Base-by-base conservation (phyloP, 495 filamentous ascomycete species). In the Clohesyomyces aquaticus region DNA sequence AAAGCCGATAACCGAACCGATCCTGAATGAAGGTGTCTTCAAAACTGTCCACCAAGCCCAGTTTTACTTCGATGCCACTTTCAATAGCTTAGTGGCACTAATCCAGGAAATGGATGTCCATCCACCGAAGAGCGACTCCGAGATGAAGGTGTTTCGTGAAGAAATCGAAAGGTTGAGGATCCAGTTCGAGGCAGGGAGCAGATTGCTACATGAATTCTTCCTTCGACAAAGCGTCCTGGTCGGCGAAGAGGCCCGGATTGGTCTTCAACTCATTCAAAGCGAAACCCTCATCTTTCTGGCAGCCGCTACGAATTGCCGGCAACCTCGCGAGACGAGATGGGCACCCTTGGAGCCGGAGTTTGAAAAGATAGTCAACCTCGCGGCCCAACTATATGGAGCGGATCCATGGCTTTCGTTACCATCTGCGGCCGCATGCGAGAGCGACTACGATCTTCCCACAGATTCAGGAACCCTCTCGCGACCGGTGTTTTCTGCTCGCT, bases 401-500 rank as follows among this genome's bases (percentile, higher is more conserved):
- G 38, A 42, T 11, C 19, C 41, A 28, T 35, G 51, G 18, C n/a
- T 50, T 0, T 43, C 51, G 16, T 26, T 57, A 0, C 29, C 57
- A 9, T 12, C 32, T 10, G 45, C 29, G 12, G 58, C 26, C 19
- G 42, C 43, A 1, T 51, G 50, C 4, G 50, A 49, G 9, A 43
- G 50, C 23, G 56, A 61, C 19, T 51, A 56, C 28, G 11, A 50
- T 38, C 41, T 41, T 9, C 25, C 48, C 19, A 27, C 45, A 14
- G 54, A 53, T 22, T 21, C 3, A 55, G 12, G 8, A 11, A 18
- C 26, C 1, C 46, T 32, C 23, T 32, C 46, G 11, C 50, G 56
- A n/a, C 66, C 66, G 0, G 56, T 65, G 19, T 69, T 65, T 51
- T 56, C 55, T 1, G 61, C 56, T 16, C 25, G 51, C 25, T 65